Conservation (phyloP, 2,329 filamentous ascomycete species). For the Fusarium siculi region DNA sequence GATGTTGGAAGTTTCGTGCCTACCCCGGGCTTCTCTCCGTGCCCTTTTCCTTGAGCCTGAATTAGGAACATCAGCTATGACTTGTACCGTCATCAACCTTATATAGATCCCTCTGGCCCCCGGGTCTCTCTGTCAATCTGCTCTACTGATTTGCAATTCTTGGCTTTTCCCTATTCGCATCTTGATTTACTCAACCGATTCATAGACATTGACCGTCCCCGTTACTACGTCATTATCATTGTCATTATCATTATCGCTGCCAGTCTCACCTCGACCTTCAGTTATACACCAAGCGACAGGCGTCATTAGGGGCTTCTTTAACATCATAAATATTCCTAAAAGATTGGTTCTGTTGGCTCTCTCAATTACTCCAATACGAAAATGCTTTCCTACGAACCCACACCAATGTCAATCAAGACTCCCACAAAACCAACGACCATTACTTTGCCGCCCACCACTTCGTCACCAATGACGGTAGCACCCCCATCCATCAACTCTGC, state of each 20-base stretch:
- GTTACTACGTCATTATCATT: slow-evolving; percentile 29
- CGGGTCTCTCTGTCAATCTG: slow-evolving; percentile 14
- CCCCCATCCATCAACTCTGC: slow-evolving; percentile 45
- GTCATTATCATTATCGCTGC: slow-evolving; percentile 24
- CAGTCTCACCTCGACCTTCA: slow-evolving; percentile 15
- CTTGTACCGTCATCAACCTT: slow-evolving; percentile 41
- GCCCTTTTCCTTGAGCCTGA: slow-evolving; percentile 35
- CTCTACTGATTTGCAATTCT: slow-evolving; percentile 16
- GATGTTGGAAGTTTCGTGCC: slow-evolving; percentile 26
- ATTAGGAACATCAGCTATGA: slow-evolving; percentile 32
- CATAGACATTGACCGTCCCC: slow-evolving; percentile 11
- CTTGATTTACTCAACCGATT: slow-evolving; percentile 12
- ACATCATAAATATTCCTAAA: slow-evolving; percentile 4
- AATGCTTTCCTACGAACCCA: slow-evolving; percentile 64
- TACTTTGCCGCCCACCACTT: slow-evolving; percentile 33
- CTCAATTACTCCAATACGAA: slow-evolving; percentile 21
- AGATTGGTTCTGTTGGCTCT: slow-evolving; percentile 2
- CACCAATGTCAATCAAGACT: slow-evolving; percentile 57
- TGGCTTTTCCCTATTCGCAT: slow-evolving; percentile 17
- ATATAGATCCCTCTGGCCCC: slow-evolving; percentile 42
- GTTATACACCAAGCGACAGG: slow-evolving; percentile 24
- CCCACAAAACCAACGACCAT: slow-evolving; percentile 46
- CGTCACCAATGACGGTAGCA: slow-evolving; percentile 37
- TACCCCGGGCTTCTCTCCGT: slow-evolving; percentile 44
- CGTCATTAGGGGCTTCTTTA: slow-evolving; percentile 6